Conservation (phyloP, 768 basidiomycete species). For the Russula brevipes region DNA sequence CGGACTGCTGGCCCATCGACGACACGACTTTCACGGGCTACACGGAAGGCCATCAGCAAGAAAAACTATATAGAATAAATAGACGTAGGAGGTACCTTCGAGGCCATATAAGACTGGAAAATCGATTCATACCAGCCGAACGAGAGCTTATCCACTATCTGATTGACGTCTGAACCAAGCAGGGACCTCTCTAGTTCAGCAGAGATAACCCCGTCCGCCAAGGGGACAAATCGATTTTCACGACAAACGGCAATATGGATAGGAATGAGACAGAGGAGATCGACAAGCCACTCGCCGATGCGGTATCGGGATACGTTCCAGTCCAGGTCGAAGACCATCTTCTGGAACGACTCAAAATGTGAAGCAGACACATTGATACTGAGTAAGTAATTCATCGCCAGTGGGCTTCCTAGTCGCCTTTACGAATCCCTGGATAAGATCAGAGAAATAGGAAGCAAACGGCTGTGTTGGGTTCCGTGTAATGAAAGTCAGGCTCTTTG, state of each 20-base stretch:
- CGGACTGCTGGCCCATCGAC: constrained; percentile 66
- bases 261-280: constrained; percentile 58
- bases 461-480: constrained; percentile 36
- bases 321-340: constrained; percentile 12
- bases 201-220: constrained; percentile 54
- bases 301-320: constrained; percentile 37
- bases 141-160: constrained; percentile 49
- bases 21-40: constrained; percentile 62
- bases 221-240: constrained; percentile 56
- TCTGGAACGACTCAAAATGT: constrained; percentile 30
- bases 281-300: constrained; percentile 58
- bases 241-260: constrained; percentile 57
- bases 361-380: constrained; percentile 35
- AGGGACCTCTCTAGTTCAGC: constrained; percentile 46
- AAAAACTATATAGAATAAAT: neutral
- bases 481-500: constrained; percentile 41
- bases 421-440: constrained; percentile 45
- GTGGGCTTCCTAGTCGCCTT: constrained; percentile 47
- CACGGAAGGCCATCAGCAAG: neutral
- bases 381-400: constrained; percentile 42
- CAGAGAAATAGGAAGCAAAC: constrained; percentile 41
- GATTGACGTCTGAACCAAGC: constrained; percentile 53
- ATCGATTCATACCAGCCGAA: constrained; percentile 65
- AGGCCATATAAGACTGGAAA: constrained; percentile 57
- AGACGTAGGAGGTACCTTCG: constrained; percentile 37